A percentile compares a stretch with the other conserved stretches of the same genome.
phyloP scores from a whole-genome alignment of 2,329 filamentous ascomycete genomes.

The Parasarocladium wereldwijsianum region DNA sequence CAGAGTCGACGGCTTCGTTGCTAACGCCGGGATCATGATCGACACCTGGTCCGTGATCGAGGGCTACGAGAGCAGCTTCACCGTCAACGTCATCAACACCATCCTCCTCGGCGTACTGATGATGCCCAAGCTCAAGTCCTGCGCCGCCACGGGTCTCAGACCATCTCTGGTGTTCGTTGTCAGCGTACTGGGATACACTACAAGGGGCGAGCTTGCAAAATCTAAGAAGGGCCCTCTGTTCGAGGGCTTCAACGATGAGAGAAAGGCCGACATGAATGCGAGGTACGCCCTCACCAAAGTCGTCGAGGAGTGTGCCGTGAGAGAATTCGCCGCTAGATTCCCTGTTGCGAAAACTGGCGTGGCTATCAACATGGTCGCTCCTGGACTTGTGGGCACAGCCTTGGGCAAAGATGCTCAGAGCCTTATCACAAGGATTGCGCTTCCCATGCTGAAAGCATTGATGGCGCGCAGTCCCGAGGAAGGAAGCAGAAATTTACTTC shows the following conservation, averaged over 20 bases:
- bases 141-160: background rate
- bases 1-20: slow-evolving; percentile 26
- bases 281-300: slow-evolving; percentile 18
- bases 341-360: slow-evolving; percentile 16
- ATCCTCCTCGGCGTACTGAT: slow-evolving; percentile 2
- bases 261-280: background rate
- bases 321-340: slow-evolving; percentile 18
- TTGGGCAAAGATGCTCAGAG: background rate
- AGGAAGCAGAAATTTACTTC: slow-evolving; percentile 14
- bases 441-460: background rate
- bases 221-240: background rate
- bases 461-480: slow-evolving; percentile 9
- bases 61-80: slow-evolving; percentile 26
- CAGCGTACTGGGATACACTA: background rate
- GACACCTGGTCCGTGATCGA: slow-evolving; percentile 13
- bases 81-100: slow-evolving; percentile 27
- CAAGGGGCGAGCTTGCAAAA: background rate
- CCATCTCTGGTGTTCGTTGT: background rate
- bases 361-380: slow-evolving; percentile 23
- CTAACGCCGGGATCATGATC: slow-evolving; percentile 20
- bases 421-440: background rate
- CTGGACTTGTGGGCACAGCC: slow-evolving; percentile 23
- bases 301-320: slow-evolving; percentile 14
- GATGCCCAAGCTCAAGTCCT: slow-evolving; percentile 1
- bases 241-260: background rate